Evolutionary conservation across 2,329 filamentous ascomycete genomes (phyloP).

Genomic region (Microascus cirrosus): DNA sequence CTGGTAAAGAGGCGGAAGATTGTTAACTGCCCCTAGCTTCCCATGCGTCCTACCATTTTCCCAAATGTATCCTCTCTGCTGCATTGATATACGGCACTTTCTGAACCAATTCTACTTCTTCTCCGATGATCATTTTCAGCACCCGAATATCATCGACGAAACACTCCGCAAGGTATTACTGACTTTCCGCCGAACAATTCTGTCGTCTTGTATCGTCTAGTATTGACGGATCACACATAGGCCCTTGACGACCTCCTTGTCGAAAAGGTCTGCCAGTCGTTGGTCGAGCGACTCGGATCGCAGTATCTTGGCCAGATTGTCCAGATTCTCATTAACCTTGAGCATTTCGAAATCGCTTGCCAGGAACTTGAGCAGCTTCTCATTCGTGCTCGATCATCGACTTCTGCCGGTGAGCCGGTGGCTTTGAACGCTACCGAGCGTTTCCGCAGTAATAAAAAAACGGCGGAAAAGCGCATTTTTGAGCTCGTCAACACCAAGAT

Average conservation of each 20-base stretch:
- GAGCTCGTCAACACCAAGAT: slow-evolving; percentile 98
- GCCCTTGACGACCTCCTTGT: slow-evolving; percentile 92
- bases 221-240: slow-evolving; percentile 24
- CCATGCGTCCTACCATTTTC: slow-evolving; percentile 95
- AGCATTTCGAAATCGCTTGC: slow-evolving; percentile 93
- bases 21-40: slow-evolving; percentile 45
- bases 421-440: slow-evolving; percentile 72
- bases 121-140: slow-evolving; percentile 89
- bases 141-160: slow-evolving; percentile 81
- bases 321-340: slow-evolving; percentile 93
- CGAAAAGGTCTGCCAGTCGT: slow-evolving; percentile 78
- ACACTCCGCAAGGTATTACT: slow-evolving; percentile 61
- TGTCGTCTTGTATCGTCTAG: background rate
- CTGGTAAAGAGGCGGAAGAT: background rate
- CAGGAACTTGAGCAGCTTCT: slow-evolving; percentile 79
- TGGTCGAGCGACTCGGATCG: slow-evolving; percentile 78
- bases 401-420: slow-evolving; percentile 69
- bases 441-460: slow-evolving; percentile 86
- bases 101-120: slow-evolving; percentile 98
- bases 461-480: slow-evolving; percentile 93
- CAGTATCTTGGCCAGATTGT: slow-evolving; percentile 97
- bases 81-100: slow-evolving; percentile 96
- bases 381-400: slow-evolving; percentile 72
- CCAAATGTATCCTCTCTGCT: slow-evolving; percentile 97
- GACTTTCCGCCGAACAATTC: background rate